These are phyloP conservation scores for Collybia mongolica DNA, from an alignment of 768 basidiomycete species.

Conservation along the genomic window DNA sequence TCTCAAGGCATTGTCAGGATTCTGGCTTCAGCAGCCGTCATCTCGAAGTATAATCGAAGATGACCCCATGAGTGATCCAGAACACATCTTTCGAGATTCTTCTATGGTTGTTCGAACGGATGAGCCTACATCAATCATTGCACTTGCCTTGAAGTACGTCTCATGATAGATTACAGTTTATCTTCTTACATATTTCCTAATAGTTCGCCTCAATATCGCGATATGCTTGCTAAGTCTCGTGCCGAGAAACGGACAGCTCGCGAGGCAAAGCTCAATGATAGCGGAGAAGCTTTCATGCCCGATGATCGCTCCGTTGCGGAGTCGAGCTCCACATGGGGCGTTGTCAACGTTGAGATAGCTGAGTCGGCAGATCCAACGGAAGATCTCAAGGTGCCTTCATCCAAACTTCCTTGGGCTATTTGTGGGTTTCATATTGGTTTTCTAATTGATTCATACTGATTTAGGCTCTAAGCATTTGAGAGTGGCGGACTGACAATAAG, in stretches of 20 bases:
- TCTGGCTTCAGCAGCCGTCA: conserved; percentile 68
- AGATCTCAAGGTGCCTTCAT: conserved; percentile 72
- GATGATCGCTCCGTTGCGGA: conserved; percentile 83
- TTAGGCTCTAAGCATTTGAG: conserved; percentile 67
- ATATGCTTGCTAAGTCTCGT: conserved; percentile 74
- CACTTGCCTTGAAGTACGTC: conserved; percentile 83
- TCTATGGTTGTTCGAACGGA: conserved; percentile 94
- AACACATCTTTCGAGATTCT: conserved; percentile 93
- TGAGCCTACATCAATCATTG: conserved; percentile 97
- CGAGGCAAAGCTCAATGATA: conserved; percentile 57
- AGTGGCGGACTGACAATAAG: conserved; percentile 89
- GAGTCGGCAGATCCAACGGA: conserved; percentile 73
- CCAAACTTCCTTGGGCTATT: conserved; percentile 79
- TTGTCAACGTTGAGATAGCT: conserved; percentile 76
- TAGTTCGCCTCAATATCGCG: conserved; percentile 81
- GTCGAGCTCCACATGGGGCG: conserved; percentile 88
- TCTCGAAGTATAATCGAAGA: conserved; percentile 63
- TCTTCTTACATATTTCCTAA: conserved; percentile 7
- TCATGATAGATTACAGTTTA: neutral
- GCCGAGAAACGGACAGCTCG: conserved; percentile 72
- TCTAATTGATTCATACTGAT: conserved; percentile 6
- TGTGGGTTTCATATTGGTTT: conserved; percentile 43
- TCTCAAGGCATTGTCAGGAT: conserved; percentile 77
- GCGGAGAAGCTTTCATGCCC: conserved; percentile 88
- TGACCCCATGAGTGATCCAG: conserved; percentile 73